These are phyloP conservation scores for Stylonectria norvegica DNA, from an alignment of 2,329 filamentous ascomycete species.

Conservation along the genomic window DNA sequence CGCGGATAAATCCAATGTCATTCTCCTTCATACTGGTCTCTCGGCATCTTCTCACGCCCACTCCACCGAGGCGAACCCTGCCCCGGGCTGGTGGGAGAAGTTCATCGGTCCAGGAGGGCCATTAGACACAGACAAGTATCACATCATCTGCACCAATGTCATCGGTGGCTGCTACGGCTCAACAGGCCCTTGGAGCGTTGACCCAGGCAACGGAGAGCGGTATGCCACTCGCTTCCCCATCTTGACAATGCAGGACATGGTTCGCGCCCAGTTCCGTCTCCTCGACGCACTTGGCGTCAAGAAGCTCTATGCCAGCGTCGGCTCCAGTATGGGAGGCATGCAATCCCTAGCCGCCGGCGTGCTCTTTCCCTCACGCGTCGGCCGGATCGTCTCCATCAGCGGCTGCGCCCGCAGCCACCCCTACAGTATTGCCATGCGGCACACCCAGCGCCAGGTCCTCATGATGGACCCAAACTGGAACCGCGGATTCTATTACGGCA, in stretches of 20 bases:
- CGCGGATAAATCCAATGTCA: slow-evolving; percentile 76
- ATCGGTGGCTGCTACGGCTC: slow-evolving; percentile 94
- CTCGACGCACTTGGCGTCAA: slow-evolving; percentile 74
- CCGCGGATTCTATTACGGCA: slow-evolving; percentile 87
- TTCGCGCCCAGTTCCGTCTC: slow-evolving; percentile 87
- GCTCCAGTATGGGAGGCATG: slow-evolving; percentile 98
- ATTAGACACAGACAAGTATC: slow-evolving; percentile 87
- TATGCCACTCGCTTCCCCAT: slow-evolving; percentile 97
- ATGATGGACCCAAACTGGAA: slow-evolving; percentile 99
- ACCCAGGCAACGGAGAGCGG: slow-evolving; percentile 80
- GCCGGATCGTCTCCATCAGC: slow-evolving; percentile 81
- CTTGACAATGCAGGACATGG: slow-evolving; percentile 95
- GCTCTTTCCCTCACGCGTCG: slow-evolving; percentile 77
- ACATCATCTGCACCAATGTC: slow-evolving; percentile 94
- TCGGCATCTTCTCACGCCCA: slow-evolving; percentile 97
- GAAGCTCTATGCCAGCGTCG: slow-evolving; percentile 86
- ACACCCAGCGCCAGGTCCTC: slow-evolving; percentile 93
- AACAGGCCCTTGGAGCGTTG: slow-evolving; percentile 82
- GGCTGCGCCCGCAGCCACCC: slow-evolving; percentile 93
- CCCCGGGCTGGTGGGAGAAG: slow-evolving; percentile 97
- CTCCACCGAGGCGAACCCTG: slow-evolving; percentile 80
- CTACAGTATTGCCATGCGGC: slow-evolving; percentile 97
- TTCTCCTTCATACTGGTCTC: slow-evolving; percentile 88
- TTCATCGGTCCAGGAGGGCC: slow-evolving; percentile 88
- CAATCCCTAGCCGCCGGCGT: slow-evolving; percentile 85